Conservation (phyloP, 2,329 filamentous ascomycete genomes). For the Metarhizium rileyi region DNA sequence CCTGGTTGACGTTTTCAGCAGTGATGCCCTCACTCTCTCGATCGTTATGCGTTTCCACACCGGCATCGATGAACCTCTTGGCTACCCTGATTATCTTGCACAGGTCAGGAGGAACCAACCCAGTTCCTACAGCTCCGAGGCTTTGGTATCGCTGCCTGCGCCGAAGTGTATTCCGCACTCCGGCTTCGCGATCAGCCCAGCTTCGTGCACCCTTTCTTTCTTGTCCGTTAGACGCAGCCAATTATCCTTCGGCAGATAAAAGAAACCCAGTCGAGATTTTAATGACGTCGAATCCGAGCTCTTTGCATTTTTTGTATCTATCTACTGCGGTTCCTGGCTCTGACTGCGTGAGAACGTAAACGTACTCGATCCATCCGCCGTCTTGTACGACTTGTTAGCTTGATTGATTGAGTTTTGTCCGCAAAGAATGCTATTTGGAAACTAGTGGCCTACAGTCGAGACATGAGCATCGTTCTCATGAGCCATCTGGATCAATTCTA, state of each 20-base stretch:
- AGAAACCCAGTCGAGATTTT: slow-evolving; percentile 45
- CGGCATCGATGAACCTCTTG: slow-evolving; percentile 37
- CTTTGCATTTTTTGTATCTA: slow-evolving; percentile 41
- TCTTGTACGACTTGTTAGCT: not conserved
- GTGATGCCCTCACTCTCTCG: slow-evolving; percentile 50
- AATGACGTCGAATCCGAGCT: slow-evolving; percentile 43
- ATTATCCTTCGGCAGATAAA: slow-evolving; percentile 41
- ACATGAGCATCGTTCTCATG: slow-evolving; percentile 3
- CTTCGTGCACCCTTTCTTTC: slow-evolving; percentile 32
- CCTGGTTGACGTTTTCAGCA: slow-evolving; percentile 41
- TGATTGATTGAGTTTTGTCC: too few species aligned
- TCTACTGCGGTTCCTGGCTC: slow-evolving; percentile 35
- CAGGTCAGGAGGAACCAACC: not conserved
- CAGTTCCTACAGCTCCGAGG: slow-evolving; percentile 25
- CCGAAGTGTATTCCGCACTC: slow-evolving; percentile 49
- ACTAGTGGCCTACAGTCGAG: not conserved
- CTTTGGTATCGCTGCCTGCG: slow-evolving; percentile 42
- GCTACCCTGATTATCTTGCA: slow-evolving; percentile 31
- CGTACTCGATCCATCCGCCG: not conserved
- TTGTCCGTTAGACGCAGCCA: slow-evolving; percentile 41
- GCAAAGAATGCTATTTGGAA: too few species aligned
- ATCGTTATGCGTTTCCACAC: slow-evolving; percentile 48
- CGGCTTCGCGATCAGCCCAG: slow-evolving; percentile 41
- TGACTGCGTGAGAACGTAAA: slow-evolving; percentile 21
- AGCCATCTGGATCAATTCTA: slow-evolving; percentile 3